phyloP scores from a whole-genome alignment of 1,284 basidiomycete genomes.

The Phellopilus nigrolimitatus region DNA sequence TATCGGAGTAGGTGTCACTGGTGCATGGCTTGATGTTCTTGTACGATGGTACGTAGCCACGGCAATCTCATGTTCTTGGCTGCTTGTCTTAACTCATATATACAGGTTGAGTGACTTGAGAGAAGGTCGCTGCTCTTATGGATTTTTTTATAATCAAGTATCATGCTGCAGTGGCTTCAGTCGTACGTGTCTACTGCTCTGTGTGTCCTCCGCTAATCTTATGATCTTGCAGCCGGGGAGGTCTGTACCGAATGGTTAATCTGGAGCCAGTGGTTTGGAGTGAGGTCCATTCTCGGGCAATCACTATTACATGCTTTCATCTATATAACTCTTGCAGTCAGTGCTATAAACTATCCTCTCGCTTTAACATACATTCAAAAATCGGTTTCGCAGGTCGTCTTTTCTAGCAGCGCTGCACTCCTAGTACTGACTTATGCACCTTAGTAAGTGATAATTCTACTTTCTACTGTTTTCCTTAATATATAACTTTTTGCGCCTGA shows the following conservation, averaged over 20 bases:
- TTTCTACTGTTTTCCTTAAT: neutral
- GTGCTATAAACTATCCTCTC: slow-evolving; percentile 26
- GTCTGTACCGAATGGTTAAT: slow-evolving; percentile 66
- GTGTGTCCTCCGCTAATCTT: slow-evolving; percentile 1
- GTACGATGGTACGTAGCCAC: slow-evolving; percentile 57
- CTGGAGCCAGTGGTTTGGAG: slow-evolving; percentile 57
- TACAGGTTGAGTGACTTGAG: slow-evolving; percentile 64
- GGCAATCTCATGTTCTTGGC: neutral
- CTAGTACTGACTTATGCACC: slow-evolving; percentile 65
- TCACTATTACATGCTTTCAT: slow-evolving; percentile 59
- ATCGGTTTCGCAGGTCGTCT: slow-evolving; percentile 44
- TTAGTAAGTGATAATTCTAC: slow-evolving; percentile 42
- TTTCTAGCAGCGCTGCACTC: slow-evolving; percentile 60
- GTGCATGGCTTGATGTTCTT: slow-evolving; percentile 70
- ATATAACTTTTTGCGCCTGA: slow-evolving; percentile 5
- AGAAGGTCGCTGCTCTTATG: slow-evolving; percentile 64
- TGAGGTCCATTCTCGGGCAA: slow-evolving; percentile 51
- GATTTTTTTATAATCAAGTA: slow-evolving; percentile 71
- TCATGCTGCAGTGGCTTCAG: slow-evolving; percentile 72
- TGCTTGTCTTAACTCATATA: neutral
- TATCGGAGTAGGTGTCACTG: slow-evolving; percentile 62
- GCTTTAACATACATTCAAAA: neutral
- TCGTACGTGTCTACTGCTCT: slow-evolving; percentile 53
- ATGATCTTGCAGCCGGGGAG: slow-evolving; percentile 50
- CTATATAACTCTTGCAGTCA: slow-evolving; percentile 59